Evolutionary conservation across 768 basidiomycete genomes (phyloP).

Genomic region (Mycena amicta): DNA sequence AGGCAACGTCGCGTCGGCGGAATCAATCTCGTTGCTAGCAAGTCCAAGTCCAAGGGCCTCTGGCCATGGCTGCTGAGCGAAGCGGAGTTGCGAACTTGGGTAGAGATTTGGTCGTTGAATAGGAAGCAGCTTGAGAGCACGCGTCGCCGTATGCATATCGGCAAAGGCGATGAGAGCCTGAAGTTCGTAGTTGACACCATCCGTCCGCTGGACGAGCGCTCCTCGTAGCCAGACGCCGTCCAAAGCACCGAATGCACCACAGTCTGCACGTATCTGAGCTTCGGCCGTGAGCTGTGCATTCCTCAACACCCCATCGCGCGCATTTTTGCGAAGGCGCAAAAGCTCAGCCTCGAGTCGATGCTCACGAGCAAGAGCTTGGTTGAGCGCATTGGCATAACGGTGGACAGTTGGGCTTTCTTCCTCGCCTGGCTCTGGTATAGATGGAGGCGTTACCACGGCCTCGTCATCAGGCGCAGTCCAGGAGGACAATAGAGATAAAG

Average conservation of each 20-base stretch:
- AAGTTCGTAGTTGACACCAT: constrained; percentile 3
- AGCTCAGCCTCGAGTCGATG: constrained; percentile 10
- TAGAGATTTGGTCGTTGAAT: constrained; percentile 3
- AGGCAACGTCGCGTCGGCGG: too few species aligned
- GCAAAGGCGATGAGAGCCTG: constrained; percentile 14
- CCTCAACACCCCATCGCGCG: neutral
- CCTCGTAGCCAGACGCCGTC: constrained; percentile 17
- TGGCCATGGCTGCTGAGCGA: neutral
- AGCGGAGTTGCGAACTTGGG: neutral
- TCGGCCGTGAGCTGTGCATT: neutral
- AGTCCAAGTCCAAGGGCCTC: neutral
- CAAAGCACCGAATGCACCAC: constrained; percentile 10
- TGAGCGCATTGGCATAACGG: constrained; percentile 1
- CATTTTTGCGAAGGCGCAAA: neutral
- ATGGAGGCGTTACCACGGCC: too few species aligned
- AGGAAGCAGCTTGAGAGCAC: constrained; percentile 1
- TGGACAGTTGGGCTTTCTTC: neutral
- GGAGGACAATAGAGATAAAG: too few species aligned
- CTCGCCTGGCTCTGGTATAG: too few species aligned
- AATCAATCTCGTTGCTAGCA: too few species aligned
- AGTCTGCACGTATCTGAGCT: constrained; percentile 15
- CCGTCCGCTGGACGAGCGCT: neutral
- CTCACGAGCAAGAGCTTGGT: constrained; percentile 14
- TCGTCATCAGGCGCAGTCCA: too few species aligned
- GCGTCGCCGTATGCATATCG: neutral